Conservation (phyloP, 176 grass and related monocot genomes). For the Zea mays region DNA sequence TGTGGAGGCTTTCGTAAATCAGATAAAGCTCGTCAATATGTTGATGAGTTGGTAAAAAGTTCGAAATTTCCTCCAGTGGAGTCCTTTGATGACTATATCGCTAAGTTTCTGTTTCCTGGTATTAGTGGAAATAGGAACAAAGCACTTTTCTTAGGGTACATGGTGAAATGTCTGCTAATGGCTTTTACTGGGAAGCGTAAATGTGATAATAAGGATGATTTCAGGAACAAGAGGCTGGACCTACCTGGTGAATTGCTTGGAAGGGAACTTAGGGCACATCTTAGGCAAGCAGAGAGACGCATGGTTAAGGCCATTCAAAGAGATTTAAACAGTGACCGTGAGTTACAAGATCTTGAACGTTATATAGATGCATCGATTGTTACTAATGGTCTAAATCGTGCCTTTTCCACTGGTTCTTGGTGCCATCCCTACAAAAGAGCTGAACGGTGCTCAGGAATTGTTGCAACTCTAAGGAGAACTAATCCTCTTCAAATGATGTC, state of each 20-base stretch:
- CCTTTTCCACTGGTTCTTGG: conserved; percentile 92
- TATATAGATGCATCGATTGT: conserved; percentile 82
- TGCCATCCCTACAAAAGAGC: conserved; percentile 78
- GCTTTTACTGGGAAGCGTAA: conserved; percentile 76
- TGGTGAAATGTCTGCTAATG: conserved; percentile 91
- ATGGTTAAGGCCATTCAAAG: conserved; percentile 93
- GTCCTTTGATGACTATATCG: conserved; percentile 84
- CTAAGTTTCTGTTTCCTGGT: conserved; percentile 69
- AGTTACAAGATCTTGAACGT: conserved; percentile 55
- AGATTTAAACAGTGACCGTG: conserved; percentile 80
- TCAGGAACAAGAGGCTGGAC: conserved; percentile 90
- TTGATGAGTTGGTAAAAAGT: conserved; percentile 61
- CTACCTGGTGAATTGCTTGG: conserved; percentile 78
- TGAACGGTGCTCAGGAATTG: conserved; percentile 80
- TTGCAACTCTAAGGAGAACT: conserved; percentile 84
- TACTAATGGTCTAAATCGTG: conserved; percentile 85
- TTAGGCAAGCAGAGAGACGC: conserved; percentile 77
- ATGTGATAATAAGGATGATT: conserved; percentile 97
- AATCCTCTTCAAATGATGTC: conserved; percentile 92
- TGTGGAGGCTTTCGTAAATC: conserved; percentile 66
- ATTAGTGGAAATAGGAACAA: conserved; percentile 68
- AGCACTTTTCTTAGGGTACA: conserved; percentile 85
- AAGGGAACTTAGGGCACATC: conserved; percentile 80
- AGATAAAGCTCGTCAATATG: conserved; percentile 65
- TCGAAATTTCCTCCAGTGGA: conserved; percentile 78